Evolutionary conservation across 1,284 basidiomycete species (phyloP), one percentile per base, ranked within the genome.

Genomic region (Boletus holoroseus): DNA sequence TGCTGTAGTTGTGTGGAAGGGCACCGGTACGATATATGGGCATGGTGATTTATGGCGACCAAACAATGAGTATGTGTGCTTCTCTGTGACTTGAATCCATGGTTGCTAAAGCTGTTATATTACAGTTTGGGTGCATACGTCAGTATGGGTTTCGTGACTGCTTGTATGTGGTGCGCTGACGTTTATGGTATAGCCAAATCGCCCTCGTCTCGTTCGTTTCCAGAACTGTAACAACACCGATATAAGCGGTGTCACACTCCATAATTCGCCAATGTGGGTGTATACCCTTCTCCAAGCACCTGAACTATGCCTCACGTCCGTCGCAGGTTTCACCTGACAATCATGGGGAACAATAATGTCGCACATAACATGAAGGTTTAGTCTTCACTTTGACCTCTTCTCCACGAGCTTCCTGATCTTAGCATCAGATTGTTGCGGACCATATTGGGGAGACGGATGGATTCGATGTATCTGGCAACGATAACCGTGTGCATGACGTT

Each of bases 171-270:
- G 15, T 20, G 11, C 24, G 15, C 34, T 50, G 54, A 63, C 30
- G 20, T 41, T 32, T 5, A 36, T 37, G 13, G 5, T 7, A 15
- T 40, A 60, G 50, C 50, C 44, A 9, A 22, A 1, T 32, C 42
- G 48, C 15, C 46, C 51, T 47, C 54, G 47, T 3, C 49, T 51
- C 22, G 7, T 60, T 31, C 48, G 47, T 28, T 58, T 62, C 37
- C 35, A 54, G 31, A 5, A 47, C 7, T 50, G 51, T 36, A 32
- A 48, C 16, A 32, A 57, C n/a, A 7, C 32, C n/a, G 44, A 58
- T 11, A 38, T 54, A 26, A 60, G 57, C n/a, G 59, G 50, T 37
- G 61, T 63, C 49, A 50, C 41, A 9, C 46, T 59, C 20, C 0
- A 40, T 22, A 58, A 49, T 34, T 44, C 44, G 15, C 49, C 50